A percentile compares a stretch with the other conserved stretches of the same genome.
These are phyloP conservation scores for Dactylellina drechsleri DNA, from an alignment of 2,329 filamentous ascomycete genomes.

Conservation along the genomic window DNA sequence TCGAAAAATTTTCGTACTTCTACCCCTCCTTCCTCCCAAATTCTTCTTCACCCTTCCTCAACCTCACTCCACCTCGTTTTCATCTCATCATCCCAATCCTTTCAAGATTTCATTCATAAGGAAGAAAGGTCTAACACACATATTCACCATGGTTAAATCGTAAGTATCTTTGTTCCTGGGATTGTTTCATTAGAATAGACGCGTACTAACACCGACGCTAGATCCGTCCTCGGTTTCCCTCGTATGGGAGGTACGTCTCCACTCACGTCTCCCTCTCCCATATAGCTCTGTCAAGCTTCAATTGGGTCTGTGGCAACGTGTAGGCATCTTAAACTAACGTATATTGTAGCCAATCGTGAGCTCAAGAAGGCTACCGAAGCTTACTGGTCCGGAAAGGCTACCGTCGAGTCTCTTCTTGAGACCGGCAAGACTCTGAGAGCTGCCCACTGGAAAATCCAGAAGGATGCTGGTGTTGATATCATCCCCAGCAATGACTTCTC, in stretches of 20 bases:
- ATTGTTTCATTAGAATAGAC: conserved; percentile 2
- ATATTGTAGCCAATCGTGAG: conserved; percentile 78
- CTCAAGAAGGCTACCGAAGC: conserved; percentile 99
- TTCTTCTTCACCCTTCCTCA: conserved; percentile 32
- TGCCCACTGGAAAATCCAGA: conserved; percentile 99
- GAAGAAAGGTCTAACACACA: conserved; percentile 50
- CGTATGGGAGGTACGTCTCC: conserved; percentile 78
- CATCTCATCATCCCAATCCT: conserved; percentile 20
- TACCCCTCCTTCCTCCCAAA: conserved; percentile 42
- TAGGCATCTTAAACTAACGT: conserved; percentile 20
- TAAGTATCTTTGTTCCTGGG: conserved; percentile 61
- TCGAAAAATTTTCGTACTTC: conserved; percentile 55
- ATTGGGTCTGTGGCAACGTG: conserved; percentile 25
- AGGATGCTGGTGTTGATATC: conserved; percentile 95
- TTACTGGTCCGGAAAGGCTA: conserved; percentile 96
- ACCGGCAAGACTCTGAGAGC: conserved; percentile 97
- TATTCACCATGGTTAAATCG: conserved; percentile 70
- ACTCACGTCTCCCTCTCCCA: conserved; percentile 10
- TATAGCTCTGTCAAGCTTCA: conserved; percentile 23
- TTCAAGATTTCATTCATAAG: conserved; percentile 54
- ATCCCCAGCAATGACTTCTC: conserved; percentile 99
- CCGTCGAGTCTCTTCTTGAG: conserved; percentile 85
- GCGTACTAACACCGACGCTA: conserved; percentile 57
- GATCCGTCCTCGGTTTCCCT: conserved; percentile 93
- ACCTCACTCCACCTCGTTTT: conserved; percentile 31